Evolutionary conservation across 768 basidiomycete species (phyloP).

Genomic region (Panaeolus papilionaceus): DNA sequence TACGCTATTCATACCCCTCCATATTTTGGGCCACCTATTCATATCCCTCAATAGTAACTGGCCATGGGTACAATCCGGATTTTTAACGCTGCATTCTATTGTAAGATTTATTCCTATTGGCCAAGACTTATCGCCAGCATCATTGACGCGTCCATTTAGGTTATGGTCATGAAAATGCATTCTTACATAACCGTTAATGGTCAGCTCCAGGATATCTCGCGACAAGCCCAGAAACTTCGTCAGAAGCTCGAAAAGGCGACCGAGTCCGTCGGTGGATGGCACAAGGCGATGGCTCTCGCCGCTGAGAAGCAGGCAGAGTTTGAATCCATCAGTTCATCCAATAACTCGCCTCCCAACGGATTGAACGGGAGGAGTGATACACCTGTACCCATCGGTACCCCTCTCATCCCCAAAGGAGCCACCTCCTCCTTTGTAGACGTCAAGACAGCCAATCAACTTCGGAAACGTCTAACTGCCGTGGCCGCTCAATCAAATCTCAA

Average conservation of each 20-base stretch:
- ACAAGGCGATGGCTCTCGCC: constrained; percentile 61
- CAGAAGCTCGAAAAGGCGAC: constrained; percentile 53
- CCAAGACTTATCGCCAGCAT: neutral
- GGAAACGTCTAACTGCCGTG: constrained; percentile 59
- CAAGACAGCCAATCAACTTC: constrained; percentile 56
- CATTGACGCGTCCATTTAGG: constrained; percentile 38
- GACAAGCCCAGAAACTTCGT: constrained; percentile 52
- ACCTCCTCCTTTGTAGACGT: constrained; percentile 62
- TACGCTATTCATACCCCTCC: constrained; percentile 32
- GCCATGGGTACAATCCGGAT: constrained; percentile 98
- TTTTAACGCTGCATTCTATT: constrained; percentile 85
- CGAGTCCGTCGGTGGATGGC: constrained; percentile 68
- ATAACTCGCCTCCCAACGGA: constrained; percentile 17
- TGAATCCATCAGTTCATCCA: constrained; percentile 33
- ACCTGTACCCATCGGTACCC: constrained; percentile 48
- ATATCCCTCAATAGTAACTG: constrained; percentile 66
- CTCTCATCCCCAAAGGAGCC: constrained; percentile 48
- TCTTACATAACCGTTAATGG: constrained; percentile 93
- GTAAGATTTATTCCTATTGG: constrained; percentile 44
- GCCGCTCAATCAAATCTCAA: constrained; percentile 33
- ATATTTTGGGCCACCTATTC: constrained; percentile 4
- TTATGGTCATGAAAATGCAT: constrained; percentile 96
- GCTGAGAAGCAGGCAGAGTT: constrained; percentile 47
- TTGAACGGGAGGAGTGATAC: constrained; percentile 33
- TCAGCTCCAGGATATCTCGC: constrained; percentile 64